Evolutionary conservation across 2,329 filamentous ascomycete genomes (phyloP).

Genomic region (Claviceps sp.): DNA sequence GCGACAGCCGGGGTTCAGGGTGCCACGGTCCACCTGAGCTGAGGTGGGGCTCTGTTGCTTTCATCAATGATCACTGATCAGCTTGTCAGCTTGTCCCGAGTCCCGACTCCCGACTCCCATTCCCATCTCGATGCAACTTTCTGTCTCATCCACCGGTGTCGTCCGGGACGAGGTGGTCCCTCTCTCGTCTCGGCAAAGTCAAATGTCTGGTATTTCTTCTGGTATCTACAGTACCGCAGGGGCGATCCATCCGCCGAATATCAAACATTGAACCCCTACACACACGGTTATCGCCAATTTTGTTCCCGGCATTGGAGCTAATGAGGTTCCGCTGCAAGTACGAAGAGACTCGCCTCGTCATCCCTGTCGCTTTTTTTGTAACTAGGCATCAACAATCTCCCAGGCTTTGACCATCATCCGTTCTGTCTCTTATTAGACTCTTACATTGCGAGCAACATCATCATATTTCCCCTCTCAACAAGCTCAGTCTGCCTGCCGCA

Average conservation of each 20-base stretch:
- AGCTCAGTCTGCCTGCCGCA: not conserved
- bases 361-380: not conserved
- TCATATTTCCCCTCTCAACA: not conserved
- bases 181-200: no score
- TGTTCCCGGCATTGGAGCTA: not conserved
- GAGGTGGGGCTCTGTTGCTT: no score
- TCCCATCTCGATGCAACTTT: no score
- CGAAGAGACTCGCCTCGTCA: constrained; percentile 2
- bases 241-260: not conserved
- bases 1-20: no score
- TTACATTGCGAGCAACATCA: not conserved
- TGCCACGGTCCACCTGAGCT: no score
- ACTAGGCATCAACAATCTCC: not conserved
- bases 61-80: no score
- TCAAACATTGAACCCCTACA: not conserved
- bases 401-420: not conserved
- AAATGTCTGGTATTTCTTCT: no score
- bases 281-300: not conserved
- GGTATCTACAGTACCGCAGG: not conserved
- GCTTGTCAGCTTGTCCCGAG: no score
- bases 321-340: not conserved
- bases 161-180: no score
- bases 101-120: no score
- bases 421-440: not conserved
- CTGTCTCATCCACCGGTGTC: no score